phyloP scores from a whole-genome alignment of 2,329 filamentous ascomycete genomes.

The Neoascochyta sp. region DNA sequence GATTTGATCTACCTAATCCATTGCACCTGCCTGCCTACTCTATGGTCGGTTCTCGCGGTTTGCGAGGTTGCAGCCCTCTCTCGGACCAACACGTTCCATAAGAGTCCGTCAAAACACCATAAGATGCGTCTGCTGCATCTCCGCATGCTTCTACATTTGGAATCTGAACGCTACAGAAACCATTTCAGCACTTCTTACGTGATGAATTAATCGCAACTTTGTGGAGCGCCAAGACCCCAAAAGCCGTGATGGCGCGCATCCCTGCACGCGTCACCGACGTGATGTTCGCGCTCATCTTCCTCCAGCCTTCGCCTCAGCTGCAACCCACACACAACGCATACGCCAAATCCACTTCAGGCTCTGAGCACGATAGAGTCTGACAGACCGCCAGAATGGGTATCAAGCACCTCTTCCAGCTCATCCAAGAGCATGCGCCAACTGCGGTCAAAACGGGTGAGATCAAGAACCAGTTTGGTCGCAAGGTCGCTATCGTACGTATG shows the following conservation, averaged over 20 bases:
- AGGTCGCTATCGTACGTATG: slow-evolving; percentile 83
- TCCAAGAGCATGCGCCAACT: slow-evolving; percentile 81
- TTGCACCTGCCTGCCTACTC: no score
- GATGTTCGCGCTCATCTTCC: slow-evolving; percentile 20
- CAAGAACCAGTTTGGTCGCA: slow-evolving; percentile 97
- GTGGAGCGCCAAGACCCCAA: no score
- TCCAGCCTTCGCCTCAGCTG: slow-evolving; percentile 8
- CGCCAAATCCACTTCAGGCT: not conserved
- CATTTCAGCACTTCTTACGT: no score
- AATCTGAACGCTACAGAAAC: no score
- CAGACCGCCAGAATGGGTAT: slow-evolving; percentile 35
- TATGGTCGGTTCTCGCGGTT: no score
- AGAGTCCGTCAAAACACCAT: no score
- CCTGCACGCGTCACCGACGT: slow-evolving; percentile 28
- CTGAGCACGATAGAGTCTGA: not conserved
- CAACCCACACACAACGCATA: slow-evolving; percentile 1
- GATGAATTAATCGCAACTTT: no score
- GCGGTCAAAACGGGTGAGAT: slow-evolving; percentile 96
- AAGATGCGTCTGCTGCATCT: no score
- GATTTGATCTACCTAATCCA: no score
- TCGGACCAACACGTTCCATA: no score
- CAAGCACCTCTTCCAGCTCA: slow-evolving; percentile 47
- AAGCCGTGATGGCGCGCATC: slow-evolving; percentile 31
- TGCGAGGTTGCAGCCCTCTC: no score
- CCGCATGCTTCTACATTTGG: no score